Percentiles rank a stretch among this genome's conserved stretches.
Conservation (phyloP, 2,329 filamentous ascomycete genomes). For the Colletotrichum sp. region DNA sequence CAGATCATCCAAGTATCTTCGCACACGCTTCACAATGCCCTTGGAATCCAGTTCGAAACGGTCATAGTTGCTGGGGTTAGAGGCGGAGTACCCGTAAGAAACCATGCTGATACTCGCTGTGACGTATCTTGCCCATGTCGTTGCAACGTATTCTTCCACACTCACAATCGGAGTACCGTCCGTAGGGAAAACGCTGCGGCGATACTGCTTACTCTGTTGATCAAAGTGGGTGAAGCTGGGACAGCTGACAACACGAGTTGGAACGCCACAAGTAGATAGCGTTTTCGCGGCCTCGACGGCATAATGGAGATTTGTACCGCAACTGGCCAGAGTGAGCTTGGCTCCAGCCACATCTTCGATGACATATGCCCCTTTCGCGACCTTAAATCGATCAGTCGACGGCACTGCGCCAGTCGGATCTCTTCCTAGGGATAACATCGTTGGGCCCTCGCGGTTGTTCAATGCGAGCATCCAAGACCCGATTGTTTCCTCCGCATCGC, state of each 20-base stretch:
- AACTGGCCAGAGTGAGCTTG: background rate
- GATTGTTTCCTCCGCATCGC: slow-evolving; percentile 56
- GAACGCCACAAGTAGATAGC: background rate
- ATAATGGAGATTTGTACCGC: slow-evolving; percentile 32
- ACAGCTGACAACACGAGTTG: slow-evolving; percentile 1
- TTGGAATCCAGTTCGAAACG: slow-evolving; percentile 49
- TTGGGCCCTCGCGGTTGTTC: background rate
- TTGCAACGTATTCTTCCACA: slow-evolving; percentile 52
- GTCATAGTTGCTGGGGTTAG: slow-evolving; percentile 49
- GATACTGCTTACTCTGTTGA: slow-evolving; percentile 16
- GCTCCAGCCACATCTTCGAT: slow-evolving; percentile 31
- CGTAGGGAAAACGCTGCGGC: slow-evolving; percentile 38
- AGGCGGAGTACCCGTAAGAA: slow-evolving; percentile 51
- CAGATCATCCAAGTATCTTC: slow-evolving; percentile 25
- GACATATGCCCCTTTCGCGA: slow-evolving; percentile 34
- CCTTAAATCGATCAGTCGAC: slow-evolving; percentile 29
- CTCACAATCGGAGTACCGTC: slow-evolving; percentile 35
- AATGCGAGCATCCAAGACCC: slow-evolving; percentile 43
- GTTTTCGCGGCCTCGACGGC: slow-evolving; percentile 41
- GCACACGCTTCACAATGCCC: slow-evolving; percentile 37
- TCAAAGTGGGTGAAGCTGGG: slow-evolving; percentile 22
- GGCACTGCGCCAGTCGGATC: slow-evolving; percentile 34
- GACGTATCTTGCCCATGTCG: slow-evolving; percentile 54
- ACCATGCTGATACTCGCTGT: slow-evolving; percentile 43
- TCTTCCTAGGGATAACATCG: slow-evolving; percentile 42